These are phyloP conservation scores for Podosphaera xanthii DNA, from an alignment of 2,329 filamentous ascomycete species.

Conservation along the genomic window DNA sequence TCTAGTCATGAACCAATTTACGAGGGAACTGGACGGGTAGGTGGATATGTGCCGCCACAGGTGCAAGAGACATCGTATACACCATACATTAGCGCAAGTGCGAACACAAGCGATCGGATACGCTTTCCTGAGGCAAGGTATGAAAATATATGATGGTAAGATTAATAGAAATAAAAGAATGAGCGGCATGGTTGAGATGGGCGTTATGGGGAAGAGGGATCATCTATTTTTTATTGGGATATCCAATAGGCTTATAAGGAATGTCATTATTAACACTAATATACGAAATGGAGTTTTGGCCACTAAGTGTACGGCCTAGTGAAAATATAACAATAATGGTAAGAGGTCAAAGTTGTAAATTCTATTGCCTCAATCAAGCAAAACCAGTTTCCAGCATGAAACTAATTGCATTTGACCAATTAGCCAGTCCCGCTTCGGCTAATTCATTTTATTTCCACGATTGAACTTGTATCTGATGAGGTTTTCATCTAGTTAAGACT, in stretches of 20 bases:
- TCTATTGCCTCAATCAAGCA: no score
- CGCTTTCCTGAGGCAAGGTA: slow-evolving; percentile 36
- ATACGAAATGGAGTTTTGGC: background rate
- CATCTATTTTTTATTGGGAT: background rate
- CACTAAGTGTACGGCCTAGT: background rate
- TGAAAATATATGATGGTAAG: slow-evolving; percentile 17
- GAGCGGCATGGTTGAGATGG: background rate
- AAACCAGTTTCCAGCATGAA: no score
- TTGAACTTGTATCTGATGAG: no score
- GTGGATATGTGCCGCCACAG: slow-evolving; percentile 11
- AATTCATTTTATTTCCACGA: no score
- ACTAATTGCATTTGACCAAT: no score
- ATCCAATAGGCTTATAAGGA: background rate
- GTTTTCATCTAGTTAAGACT: no score
- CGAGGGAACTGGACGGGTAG: slow-evolving; percentile 6
- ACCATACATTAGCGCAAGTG: slow-evolving; percentile 22
- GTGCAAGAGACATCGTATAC: slow-evolving; percentile 21
- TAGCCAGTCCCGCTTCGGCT: no score
- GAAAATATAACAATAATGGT: background rate
- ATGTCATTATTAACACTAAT: background rate
- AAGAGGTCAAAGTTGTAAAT: background rate
- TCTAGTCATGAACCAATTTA: slow-evolving; percentile 3
- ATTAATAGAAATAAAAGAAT: background rate
- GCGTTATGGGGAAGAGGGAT: background rate
- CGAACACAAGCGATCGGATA: slow-evolving; percentile 6